phyloP scores from a whole-genome alignment of 495 filamentous ascomycete genomes.

The Talaromyces stipitatus region DNA sequence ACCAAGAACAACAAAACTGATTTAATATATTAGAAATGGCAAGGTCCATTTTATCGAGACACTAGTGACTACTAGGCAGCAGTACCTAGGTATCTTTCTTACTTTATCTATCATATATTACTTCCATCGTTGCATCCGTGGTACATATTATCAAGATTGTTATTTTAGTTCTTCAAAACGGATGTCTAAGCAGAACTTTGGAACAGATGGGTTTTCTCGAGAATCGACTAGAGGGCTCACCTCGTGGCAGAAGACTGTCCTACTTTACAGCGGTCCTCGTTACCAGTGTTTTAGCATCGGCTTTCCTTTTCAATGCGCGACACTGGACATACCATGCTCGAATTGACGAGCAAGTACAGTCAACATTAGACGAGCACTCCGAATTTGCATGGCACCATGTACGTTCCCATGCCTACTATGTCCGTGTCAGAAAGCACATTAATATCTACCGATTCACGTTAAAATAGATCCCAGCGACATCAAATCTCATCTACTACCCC shows the following conservation, averaged over 20 bases:
- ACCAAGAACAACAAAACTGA: not conserved
- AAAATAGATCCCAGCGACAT: conserved; percentile 1
- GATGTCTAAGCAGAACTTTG: too few species aligned
- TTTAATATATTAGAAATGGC: not conserved
- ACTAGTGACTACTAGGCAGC: not conserved
- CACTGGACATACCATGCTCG: not conserved
- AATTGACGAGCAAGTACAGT: not conserved
- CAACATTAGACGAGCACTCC: not conserved
- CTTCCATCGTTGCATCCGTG: too few species aligned
- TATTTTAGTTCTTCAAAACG: not conserved
- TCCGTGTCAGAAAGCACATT: too few species aligned
- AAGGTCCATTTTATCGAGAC: too few species aligned
- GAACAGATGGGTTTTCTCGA: not conserved
- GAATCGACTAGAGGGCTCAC: not conserved
- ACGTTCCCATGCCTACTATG: too few species aligned
- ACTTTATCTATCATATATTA: too few species aligned
- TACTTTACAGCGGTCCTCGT: not conserved
- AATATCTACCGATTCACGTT: too few species aligned
- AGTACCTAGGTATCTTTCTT: too few species aligned
- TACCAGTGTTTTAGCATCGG: not conserved
- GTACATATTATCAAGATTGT: too few species aligned
- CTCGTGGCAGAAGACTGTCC: not conserved
- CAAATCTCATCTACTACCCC: conserved; percentile 8
- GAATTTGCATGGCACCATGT: conserved; percentile 3
- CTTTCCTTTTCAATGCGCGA: not conserved